Conservation (phyloP, 345 rosid species). For the Sonneratia caseolaris region DNA sequence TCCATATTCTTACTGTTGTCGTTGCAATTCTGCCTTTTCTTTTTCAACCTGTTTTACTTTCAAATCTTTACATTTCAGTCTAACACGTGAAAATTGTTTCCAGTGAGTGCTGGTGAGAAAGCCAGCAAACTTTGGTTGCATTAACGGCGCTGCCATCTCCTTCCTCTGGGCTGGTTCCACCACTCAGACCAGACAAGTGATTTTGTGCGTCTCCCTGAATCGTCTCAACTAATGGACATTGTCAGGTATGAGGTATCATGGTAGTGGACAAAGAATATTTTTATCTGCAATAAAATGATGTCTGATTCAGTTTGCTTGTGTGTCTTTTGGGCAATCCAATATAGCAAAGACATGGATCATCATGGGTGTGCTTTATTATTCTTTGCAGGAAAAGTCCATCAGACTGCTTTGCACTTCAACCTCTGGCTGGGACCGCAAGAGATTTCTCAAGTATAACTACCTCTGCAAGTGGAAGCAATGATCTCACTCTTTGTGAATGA, state of each 20-base stretch:
- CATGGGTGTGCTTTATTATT: background rate
- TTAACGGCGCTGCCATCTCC: background rate
- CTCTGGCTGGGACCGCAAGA: constrained; percentile 42
- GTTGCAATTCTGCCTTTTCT: too few species aligned
- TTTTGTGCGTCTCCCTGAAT: too few species aligned
- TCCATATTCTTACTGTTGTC: too few species aligned
- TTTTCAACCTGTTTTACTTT: too few species aligned
- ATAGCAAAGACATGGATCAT: too few species aligned
- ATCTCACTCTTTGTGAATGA: background rate
- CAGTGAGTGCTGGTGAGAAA: background rate
- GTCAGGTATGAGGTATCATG: background rate
- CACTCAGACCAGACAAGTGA: too few species aligned
- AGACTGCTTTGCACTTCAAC: constrained; percentile 33
- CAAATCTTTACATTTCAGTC: too few species aligned
- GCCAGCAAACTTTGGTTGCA: too few species aligned
- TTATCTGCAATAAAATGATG: background rate
- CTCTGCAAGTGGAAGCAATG: constrained; percentile 28
- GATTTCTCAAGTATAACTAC: constrained; percentile 60
- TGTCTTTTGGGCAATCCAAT: too few species aligned
- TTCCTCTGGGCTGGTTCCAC: background rate
- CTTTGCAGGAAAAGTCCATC: constrained; percentile 61
- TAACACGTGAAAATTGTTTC: background rate
- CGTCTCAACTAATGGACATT: too few species aligned
- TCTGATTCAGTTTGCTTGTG: background rate
- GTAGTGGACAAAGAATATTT: background rate